Conservation (phyloP, 768 basidiomycete species). For the Pleurotus cornucopiae region DNA sequence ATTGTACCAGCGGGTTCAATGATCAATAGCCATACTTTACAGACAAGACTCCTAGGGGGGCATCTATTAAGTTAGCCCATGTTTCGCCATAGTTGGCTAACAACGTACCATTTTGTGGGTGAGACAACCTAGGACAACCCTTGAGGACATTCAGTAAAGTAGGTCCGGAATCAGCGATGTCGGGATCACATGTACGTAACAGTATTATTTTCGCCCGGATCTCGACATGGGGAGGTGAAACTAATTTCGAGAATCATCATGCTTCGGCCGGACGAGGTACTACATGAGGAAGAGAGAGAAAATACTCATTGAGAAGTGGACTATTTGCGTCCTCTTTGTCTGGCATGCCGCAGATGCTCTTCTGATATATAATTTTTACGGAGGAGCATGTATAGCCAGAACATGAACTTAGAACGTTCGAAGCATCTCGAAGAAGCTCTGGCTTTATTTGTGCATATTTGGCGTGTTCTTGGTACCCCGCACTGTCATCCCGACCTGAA, state of each 20-base stretch:
- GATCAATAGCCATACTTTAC: neutral
- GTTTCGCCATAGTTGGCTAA: constrained; percentile 2
- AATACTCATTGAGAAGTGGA: too few relatives aligned
- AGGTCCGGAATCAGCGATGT: constrained; percentile 4
- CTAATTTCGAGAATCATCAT: neutral
- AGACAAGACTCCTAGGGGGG: neutral
- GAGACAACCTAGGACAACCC: neutral
- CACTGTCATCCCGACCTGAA: neutral
- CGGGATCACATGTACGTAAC: constrained; percentile 9
- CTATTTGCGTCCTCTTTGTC: too few relatives aligned
- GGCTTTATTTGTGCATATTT: constrained; percentile 1
- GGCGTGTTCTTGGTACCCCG: constrained; percentile 4
- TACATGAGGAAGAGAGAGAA: too few relatives aligned
- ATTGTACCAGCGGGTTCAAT: neutral
- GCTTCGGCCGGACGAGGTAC: neutral
- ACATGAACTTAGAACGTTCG: constrained; percentile 2
- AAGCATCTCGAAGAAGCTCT: neutral
- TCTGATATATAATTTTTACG: neutral
- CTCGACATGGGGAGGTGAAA: neutral
- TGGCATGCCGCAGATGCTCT: neutral
- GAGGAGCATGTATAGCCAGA: neutral
- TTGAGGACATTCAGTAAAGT: constrained; percentile 2
- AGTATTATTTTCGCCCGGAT: constrained; percentile 5
- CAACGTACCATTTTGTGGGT: neutral
- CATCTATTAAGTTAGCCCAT: neutral